Evolutionary conservation across 108 stramenopile species (phyloP), one percentile per base, ranked within the genome.

Genomic region (Pelagomonas calceolata): DNA sequence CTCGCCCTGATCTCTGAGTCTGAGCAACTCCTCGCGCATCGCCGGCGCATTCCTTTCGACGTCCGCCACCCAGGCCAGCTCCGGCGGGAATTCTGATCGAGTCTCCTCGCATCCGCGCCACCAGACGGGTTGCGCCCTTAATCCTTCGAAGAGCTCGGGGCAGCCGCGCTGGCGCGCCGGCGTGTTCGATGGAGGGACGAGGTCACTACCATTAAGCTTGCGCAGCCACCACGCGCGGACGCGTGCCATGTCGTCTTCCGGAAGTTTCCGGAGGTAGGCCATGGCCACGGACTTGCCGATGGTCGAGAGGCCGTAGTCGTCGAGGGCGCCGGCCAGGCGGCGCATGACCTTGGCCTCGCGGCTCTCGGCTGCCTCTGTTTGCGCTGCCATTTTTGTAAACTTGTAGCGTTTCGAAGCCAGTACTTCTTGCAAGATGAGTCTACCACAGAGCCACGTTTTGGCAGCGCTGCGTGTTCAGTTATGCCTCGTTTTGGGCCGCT

Each of bases 21-120:
- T 17, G 32, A 78, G n/a, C 18, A 79, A 35, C 74, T 79, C 78
- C 66, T 1, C 31, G 30, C 43, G 67, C 7, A 79, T 79, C 30
- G 26, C 73, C 34, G 43, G 32, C 30, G 46, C 45, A 14, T 5
- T 10, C 34, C 30, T 12, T 30, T 79, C 78, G 32, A 79, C 4
- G 35, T 34, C 37, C 4, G 14, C n/a, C 10, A 74, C 43, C 37
- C 66, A 51, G 10, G 14, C 32, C 12, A 76, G 44, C 7, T 72
- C 71, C 5, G 4, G n/a, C 7, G 66, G 21, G 7, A 26, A 12
- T 3, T 17, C 14, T 3, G 51, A 4, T 17, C 29, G 21, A 1
- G 3, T 26, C 26, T 60, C 51, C 3, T 4, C 51, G 0, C 0
- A 17, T 1, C 51, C 51, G 51, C 51, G 51, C 51, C 51, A 60